phyloP scores from a whole-genome alignment of 345 rosid species.

The Acer negundo region DNA sequence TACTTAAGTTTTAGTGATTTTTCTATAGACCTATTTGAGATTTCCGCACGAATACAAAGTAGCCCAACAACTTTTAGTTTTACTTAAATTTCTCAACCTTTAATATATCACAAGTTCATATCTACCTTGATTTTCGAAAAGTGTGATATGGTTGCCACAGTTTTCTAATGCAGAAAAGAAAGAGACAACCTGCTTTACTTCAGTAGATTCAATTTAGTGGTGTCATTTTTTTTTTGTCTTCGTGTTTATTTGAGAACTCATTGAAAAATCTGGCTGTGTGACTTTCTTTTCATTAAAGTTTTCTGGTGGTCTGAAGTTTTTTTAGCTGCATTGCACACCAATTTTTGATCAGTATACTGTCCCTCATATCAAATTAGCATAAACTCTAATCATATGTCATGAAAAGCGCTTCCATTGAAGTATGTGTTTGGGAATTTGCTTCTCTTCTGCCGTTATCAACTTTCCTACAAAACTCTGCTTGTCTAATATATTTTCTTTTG shows the following conservation, averaged over 20 bases:
- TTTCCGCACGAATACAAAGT: neutral
- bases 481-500: constrained; percentile 4
- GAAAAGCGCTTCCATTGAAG: neutral
- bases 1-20: neutral
- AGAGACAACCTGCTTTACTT: neutral
- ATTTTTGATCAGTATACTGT: neutral
- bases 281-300: neutral
- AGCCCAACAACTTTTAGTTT: neutral
- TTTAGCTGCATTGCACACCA: neutral
- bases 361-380: neutral
- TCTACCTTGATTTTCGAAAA: constrained; percentile 1
- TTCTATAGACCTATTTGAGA: neutral
- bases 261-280: neutral
- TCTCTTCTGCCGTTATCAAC: neutral
- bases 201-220: neutral
- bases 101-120: neutral
- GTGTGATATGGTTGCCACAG: neutral
- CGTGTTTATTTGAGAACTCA: neutral
- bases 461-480: constrained; percentile 6
- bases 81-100: neutral
- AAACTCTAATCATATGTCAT: neutral
- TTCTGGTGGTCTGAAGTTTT: neutral
- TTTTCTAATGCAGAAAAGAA: neutral
- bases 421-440: neutral
- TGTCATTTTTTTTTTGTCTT: no score